Evolutionary conservation across 2,329 filamentous ascomycete genomes (phyloP).

Genomic region (Ascochyta pisi): DNA sequence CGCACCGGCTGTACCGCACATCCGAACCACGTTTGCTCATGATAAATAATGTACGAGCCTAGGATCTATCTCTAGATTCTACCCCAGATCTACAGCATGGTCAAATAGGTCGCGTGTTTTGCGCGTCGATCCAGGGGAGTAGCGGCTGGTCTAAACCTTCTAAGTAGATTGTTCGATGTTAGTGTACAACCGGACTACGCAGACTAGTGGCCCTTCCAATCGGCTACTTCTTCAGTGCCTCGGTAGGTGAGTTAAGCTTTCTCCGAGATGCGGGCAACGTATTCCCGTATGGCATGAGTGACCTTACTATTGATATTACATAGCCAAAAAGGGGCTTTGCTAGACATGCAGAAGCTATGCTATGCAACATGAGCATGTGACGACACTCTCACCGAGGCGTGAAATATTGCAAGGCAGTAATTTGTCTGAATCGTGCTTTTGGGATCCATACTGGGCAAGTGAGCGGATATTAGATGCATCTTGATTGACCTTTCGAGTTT

Average conservation of each 20-base stretch:
- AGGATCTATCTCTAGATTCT: background rate
- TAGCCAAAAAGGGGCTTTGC: too few species aligned
- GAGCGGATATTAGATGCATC: too few species aligned
- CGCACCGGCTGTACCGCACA: background rate
- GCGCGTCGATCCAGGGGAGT: background rate
- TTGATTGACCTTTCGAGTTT: too few species aligned
- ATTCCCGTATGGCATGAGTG: background rate
- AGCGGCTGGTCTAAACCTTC: constrained; percentile 2
- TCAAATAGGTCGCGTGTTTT: background rate
- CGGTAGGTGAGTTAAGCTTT: constrained; percentile 1
- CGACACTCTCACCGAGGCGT: background rate
- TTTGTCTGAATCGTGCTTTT: background rate
- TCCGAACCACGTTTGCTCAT: background rate
- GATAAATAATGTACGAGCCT: background rate
- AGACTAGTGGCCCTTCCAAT: background rate
- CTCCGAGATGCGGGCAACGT: background rate
- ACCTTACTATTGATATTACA: background rate
- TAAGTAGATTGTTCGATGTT: background rate
- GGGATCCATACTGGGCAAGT: too few species aligned
- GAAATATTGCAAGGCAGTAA: background rate
- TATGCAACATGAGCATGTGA: background rate
- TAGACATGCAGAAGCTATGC: background rate
- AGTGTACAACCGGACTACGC: background rate
- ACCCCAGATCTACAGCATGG: background rate
- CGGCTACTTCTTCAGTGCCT: background rate